Base-by-base conservation (phyloP, 176 grass and related monocot species). In the Carex parvula region DNA sequence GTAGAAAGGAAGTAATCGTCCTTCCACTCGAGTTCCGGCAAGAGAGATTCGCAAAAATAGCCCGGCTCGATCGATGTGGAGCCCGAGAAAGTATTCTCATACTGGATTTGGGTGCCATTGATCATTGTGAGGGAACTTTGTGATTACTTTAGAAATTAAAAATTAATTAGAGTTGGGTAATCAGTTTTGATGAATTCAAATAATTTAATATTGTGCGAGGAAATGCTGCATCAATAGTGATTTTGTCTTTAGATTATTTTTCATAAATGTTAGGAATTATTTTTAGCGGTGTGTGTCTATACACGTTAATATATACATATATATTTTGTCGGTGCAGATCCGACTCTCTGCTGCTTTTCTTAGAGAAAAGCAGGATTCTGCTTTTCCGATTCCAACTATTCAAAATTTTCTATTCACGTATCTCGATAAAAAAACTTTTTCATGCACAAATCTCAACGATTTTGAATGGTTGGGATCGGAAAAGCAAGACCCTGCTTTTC, bases 61-160 rank as follows among this genome's bases (percentile, higher is more conserved):
- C 90, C 88, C 0, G 86, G 65, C 18, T 92, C 89, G 26, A 88
- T 79, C 21, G 85, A 68, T 83, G 83, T 69, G 75, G 71, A 84
- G 85, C 78, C 92, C 10, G 85, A 84, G 71, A 92, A 94, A 3
- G 87, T 85, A 37, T 92, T 88, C 24, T 92, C 81, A 79, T 58
- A 87, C 61, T 61, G 56, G 42, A 84, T 7, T 3, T 52, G 53
- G 22, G 39, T 63, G 12, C 48, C 32, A 32, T 18, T 54, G 50
- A 55, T 55, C 71, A 75, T 75, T 20, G 42, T 52, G 15, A 15
- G 67, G 12, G 21, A 8, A 54, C 0, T 55, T 32, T 77, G 37
- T 56, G 20, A 54, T 75, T 75, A 10, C 18, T 53, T 76, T 10
- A 33, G 29, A 54, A 76, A 53, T 54, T 16, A 75, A 26, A 6